phyloP scores from a whole-genome alignment of 202 grass and related monocot genomes.

The Brachypodium distachyon region DNA sequence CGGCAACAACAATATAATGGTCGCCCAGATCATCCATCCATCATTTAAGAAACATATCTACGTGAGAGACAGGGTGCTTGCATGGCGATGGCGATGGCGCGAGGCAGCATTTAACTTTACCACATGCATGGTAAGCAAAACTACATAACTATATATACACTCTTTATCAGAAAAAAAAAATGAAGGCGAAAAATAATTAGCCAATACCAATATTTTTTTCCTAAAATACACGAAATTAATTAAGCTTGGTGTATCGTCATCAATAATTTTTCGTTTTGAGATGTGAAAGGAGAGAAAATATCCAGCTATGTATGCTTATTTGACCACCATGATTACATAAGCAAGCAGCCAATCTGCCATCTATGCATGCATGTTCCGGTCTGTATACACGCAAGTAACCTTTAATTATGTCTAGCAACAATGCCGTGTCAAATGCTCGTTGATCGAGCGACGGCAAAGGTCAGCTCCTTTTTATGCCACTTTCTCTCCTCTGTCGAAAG shows the following conservation, averaged over 20 bases:
- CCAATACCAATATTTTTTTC: no score
- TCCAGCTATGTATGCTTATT: neutral
- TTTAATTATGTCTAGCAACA: conserved; percentile 7
- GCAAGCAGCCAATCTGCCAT: conserved; percentile 8
- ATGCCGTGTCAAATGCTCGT: conserved; percentile 20
- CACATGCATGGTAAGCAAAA: no score
- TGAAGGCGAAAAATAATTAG: no score
- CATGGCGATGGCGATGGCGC: neutral
- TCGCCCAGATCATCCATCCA: neutral
- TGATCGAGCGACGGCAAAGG: neutral
- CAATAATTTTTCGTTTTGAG: no score
- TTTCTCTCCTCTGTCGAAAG: neutral
- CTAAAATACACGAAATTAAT: no score
- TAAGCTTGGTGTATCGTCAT: no score
- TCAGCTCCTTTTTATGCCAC: neutral
- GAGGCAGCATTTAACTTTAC: no score
- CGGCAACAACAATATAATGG: neutral
- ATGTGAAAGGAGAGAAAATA: neutral
- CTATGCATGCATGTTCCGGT: neutral
- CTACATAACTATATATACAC: no score
- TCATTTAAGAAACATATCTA: neutral
- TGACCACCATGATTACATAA: conserved; percentile 15
- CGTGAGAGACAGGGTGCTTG: neutral
- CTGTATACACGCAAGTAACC: neutral
- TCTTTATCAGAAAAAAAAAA: no score